Evolutionary conservation across 495 filamentous ascomycete genomes (phyloP).

Genomic region (Hypoxylon trugodes): DNA sequence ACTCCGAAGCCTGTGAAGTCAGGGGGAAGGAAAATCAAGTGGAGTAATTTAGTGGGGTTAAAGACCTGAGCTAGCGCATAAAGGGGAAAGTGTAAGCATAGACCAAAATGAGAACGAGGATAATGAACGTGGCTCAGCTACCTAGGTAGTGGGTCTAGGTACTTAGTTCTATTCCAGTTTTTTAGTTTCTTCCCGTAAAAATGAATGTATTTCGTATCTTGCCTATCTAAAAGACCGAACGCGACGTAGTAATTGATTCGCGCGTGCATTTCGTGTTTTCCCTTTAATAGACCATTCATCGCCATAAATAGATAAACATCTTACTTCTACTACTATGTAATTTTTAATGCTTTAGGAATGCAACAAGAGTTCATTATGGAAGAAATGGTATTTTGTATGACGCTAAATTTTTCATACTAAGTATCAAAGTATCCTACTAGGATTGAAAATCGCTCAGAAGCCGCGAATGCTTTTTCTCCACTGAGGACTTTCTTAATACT

Average conservation of each 20-base stretch:
- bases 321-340: neutral
- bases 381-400: constrained; percentile 15
- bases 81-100: constrained; percentile 8
- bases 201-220: neutral
- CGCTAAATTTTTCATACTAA: constrained; percentile 16
- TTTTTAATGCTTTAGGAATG: constrained; percentile 23
- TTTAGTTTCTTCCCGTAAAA: neutral
- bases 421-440: neutral
- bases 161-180: constrained; percentile 10
- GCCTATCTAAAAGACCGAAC: constrained; percentile 8
- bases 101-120: too few species aligned
- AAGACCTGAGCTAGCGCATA: constrained; percentile 3
- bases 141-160: constrained; percentile 15
- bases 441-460: constrained; percentile 4
- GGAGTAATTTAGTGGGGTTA: neutral
- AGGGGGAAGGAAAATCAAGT: neutral
- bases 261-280: constrained; percentile 31
- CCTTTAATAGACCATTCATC: constrained; percentile 33
- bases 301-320: constrained; percentile 15
- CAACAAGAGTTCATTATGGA: constrained; percentile 3
- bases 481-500: too few species aligned
- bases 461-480: constrained; percentile 22
- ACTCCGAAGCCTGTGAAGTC: constrained; percentile 11
- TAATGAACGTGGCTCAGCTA: constrained; percentile 30
- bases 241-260: constrained; percentile 11